Evolutionary conservation across 2,329 filamentous ascomycete genomes (phyloP), one percentile per base, ranked within the genome.

Genomic region (Exutisphaerella laricina): DNA sequence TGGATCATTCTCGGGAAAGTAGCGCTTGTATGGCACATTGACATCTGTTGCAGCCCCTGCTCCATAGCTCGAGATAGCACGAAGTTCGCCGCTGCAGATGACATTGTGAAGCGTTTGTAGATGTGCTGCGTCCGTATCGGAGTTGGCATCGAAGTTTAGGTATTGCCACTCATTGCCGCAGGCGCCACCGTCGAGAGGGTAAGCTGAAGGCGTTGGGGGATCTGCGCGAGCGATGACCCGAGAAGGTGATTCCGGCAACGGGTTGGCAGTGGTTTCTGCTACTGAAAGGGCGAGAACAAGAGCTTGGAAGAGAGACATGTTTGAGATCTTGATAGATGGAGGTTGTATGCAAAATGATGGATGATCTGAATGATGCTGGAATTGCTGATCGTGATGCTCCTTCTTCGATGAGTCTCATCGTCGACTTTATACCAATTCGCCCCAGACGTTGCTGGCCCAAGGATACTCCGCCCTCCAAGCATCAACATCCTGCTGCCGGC

Each of bases 81-180:
- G 38, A 20, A 50, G 37, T 16, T 50, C 48, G 25, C 41, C 49
- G 26, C 38, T 34, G 22, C 51, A 54, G 30, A 51, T 45, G 23
- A 52, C 43, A 18, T 49, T 14, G 21, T 54, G 51, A n/a, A 54
- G 41, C 26, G 28, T 44, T 38, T 35, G 23, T 5, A 54, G 46
- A 26, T 43, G 46, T 5, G 26, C 30, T 22, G 22, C 29, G 25
- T 53, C 51, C 10, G 35, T 45, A 20, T 38, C 40, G 32, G 39
- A 31, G 14, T 31, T 13, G 10, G 46, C 22, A 23, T 52, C 39
- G 49, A 54, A 54, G 32, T 52, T 54, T 36, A 54, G 47, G 43
- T 54, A 54, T 40, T 50, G 46, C 49, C 46, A 52, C 34, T 54
- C 51, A 21, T 52, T 37, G 31, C 38, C 43, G 32, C 49, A 54